Base-by-base conservation (phyloP, 345 rosid species). In the Pistacia atlantica region DNA sequence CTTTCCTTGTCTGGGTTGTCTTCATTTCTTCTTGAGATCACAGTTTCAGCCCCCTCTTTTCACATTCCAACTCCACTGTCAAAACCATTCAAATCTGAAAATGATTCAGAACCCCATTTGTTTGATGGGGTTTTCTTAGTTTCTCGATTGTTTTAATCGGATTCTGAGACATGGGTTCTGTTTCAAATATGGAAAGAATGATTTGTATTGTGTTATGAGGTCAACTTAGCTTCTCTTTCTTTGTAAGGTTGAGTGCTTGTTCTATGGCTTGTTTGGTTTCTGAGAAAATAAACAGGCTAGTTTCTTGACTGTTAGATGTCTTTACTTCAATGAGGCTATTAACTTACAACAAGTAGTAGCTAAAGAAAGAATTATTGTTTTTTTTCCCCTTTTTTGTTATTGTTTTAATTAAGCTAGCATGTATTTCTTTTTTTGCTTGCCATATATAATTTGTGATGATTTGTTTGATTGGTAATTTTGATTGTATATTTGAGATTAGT, bases 1-100 rank as follows among this genome's bases (percentile, higher is more conserved):
- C 22, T 31, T 56, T 59, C 58, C 73, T 71, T 75, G 81, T 84
- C 81, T 77, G 80, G 84, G 76, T 68, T 72, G 8, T 58, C 61
- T 46, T 68, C 67, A 8, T 20, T 77, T 78, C 42, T 60, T 48
- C 11, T 71, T 79, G 54, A 42, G 78, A 78, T 76, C 63, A 74
- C 63, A 25, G 77, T 63, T 75, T 76, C 57, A 37, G 37, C 66
- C 38, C 18, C 46, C 64, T 58, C 63, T 18, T 51, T 69, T 7
- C 18, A 52, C 60, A 4, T 67, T 80, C 37, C 33, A 69, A 42
- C 69, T 58, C 60, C 65, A 69, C 76, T 75, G 17, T 66, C 17
- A 46, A 54, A 77, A 71, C 72, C 68, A 61, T 74, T 73, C 65
- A 46, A 65, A 69, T 38, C 73, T 68, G 6, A 7, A 42, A 42